A percentile compares a stretch with the other conserved stretches of the same genome.
Evolutionary conservation across 371 early-diverging fungal species (phyloP).

Genomic region (Syncephalastrum racemosum): DNA sequence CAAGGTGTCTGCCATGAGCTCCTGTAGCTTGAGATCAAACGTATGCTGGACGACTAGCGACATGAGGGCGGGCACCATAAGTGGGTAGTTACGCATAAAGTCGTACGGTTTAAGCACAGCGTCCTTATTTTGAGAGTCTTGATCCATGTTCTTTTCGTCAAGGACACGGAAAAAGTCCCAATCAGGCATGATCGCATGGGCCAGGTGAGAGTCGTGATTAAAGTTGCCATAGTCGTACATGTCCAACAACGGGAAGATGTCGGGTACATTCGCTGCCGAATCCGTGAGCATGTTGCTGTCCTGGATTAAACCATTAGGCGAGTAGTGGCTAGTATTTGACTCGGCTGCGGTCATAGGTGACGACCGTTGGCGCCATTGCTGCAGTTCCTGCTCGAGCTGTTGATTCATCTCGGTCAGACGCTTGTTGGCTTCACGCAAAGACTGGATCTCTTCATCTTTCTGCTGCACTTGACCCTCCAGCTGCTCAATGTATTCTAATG

Average conservation of each 20-base stretch:
- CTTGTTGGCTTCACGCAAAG: slow-evolving; percentile 9
- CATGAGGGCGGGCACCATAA: slow-evolving; percentile 26
- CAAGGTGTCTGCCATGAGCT: neutral
- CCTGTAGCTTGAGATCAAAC: slow-evolving; percentile 9
- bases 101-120: neutral
- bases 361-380: slow-evolving; percentile 6
- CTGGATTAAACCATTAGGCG: too few relatives aligned
- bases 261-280: neutral
- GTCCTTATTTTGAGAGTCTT: neutral
- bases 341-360: too few relatives aligned
- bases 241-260: slow-evolving; percentile 8
- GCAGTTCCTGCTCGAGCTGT: slow-evolving; percentile 9
- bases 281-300: slow-evolving; percentile 1
- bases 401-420: slow-evolving; percentile 10
- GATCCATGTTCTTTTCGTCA: slow-evolving; percentile 7
- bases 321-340: too few relatives aligned
- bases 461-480: slow-evolving; percentile 15
- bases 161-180: slow-evolving; percentile 15
- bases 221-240: slow-evolving; percentile 12
- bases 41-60: slow-evolving; percentile 33
- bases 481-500: slow-evolving; percentile 20
- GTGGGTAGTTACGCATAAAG: slow-evolving; percentile 14
- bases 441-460: slow-evolving; percentile 18
- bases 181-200: slow-evolving; percentile 16
- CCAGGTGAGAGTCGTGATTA: slow-evolving; percentile 1